Evolutionary conservation across 164 flowering plant genomes (phyloP).

Genomic region (Cinnamomum micranthum): DNA sequence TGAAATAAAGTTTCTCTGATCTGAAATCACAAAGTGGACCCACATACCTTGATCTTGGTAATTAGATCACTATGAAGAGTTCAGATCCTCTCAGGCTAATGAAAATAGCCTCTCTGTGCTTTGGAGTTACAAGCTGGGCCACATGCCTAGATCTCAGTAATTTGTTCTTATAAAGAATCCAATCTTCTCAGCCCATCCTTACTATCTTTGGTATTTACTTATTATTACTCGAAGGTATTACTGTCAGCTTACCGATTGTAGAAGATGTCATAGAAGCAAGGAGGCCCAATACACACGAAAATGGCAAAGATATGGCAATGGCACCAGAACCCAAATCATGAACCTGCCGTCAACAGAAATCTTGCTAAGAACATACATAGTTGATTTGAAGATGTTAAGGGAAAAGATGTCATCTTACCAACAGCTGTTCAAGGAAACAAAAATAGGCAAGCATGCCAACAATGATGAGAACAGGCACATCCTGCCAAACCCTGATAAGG

Average conservation of each 20-base stretch:
- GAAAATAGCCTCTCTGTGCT: no score
- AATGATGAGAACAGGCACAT: slow-evolving; percentile 83
- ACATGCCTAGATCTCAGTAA: no score
- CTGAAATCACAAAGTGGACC: no score
- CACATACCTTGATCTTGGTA: no score
- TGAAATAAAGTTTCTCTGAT: no score
- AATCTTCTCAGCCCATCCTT: no score
- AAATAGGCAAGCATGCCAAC: slow-evolving; percentile 95
- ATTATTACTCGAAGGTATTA: background rate
- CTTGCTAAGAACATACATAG: background rate
- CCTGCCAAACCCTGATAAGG: slow-evolving; percentile 80
- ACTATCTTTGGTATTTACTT: no score
- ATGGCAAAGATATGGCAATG: slow-evolving; percentile 82
- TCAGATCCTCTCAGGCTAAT: no score
- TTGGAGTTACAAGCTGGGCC: no score
- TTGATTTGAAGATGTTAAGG: background rate
- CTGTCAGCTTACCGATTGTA: slow-evolving; percentile 72
- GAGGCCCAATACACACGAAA: slow-evolving; percentile 88
- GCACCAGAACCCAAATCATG: slow-evolving; percentile 70
- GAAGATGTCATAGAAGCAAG: slow-evolving; percentile 87
- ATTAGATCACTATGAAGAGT: no score
- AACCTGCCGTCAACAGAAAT: slow-evolving; percentile 39
- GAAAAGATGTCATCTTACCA: slow-evolving; percentile 45
- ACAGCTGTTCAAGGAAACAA: slow-evolving; percentile 91
- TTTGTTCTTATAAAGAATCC: no score